Base-by-base conservation (phyloP, 23 red algal genomes). In the Agarophyton chilense region DNA sequence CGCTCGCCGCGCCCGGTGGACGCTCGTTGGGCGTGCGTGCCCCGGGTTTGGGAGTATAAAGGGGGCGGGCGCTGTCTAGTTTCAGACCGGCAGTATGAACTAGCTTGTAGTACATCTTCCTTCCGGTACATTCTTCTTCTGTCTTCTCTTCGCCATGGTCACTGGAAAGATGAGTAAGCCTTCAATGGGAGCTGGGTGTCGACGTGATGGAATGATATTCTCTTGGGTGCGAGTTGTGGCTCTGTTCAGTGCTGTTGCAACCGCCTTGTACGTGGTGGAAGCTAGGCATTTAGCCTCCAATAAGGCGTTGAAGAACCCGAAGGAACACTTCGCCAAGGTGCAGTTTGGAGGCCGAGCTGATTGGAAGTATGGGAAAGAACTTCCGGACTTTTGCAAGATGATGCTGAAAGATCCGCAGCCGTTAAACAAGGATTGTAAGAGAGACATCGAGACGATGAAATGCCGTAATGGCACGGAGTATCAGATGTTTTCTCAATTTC, bases 401-500 rank as follows among this genome's bases (percentile, higher is more conserved):
- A 56, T 88, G 6, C 18, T 88, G 14, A 49, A 56, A 25, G 46
- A 77, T 35, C 83, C 83, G 16, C 19, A 77, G 51, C 83, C 83
- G 56, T 72, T 76, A 29, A 9, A 52, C 18, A 88, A 24, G 14
- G 46, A 77, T 56, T 88, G 83, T 21, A 35, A 72, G 0, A n/a
- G 83, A 18, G 55, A 88, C 72, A 61, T 40, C 4, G n/a, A 55
- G 17, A 77, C 31, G 10, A 76, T 88, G 64, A 74, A 47, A 11
- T 88, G 83, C 51, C 44, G n/a, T n/a, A 67, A 67, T 51, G 64
- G 38, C 13, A 70, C 35, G 10, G 83, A 40, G n/a, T 71, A 62
- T 40, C 67, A 57, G 53, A 88, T 88, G 83, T 93, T 93, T 47
- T 93, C 90, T 2, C 90, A 93, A 65, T 93, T 93, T 42, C 56